Percentiles rank a stretch among this genome's conserved stretches.
Conservation (phyloP, 345 rosid species). For the Erucastrum elatum region DNA sequence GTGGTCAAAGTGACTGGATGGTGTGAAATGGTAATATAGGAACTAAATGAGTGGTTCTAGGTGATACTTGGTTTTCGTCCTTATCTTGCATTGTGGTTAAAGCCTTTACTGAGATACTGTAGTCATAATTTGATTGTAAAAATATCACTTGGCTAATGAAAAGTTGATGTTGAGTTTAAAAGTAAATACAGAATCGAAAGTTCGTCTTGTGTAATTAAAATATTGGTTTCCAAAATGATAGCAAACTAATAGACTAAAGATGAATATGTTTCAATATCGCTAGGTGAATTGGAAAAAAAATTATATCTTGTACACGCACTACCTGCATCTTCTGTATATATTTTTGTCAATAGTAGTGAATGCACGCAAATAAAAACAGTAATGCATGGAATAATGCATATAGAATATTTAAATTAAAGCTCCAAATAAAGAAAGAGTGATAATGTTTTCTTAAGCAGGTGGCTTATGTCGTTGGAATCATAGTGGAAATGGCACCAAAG, state of each 20-base stretch:
- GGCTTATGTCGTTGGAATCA: not conserved
- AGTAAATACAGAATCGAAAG: too few relatives aligned
- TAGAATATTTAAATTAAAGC: not conserved
- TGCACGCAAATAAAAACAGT: not conserved
- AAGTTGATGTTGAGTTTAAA: too few relatives aligned
- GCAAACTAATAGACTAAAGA: not conserved
- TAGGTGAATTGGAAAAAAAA: not conserved
- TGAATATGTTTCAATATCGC: not conserved
- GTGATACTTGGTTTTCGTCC: too few relatives aligned
- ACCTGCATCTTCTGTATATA: not conserved
- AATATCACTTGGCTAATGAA: too few relatives aligned
- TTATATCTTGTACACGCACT: not conserved
- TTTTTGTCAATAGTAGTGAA: not conserved
- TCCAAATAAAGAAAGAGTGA: conserved; percentile 16
- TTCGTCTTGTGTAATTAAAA: too few relatives aligned
- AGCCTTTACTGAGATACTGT: too few relatives aligned
- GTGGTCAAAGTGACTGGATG: too few relatives aligned
- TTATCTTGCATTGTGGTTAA: too few relatives aligned
- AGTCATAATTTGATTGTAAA: too few relatives aligned
- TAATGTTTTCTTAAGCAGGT: conserved; percentile 8
- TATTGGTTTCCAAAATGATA: too few relatives aligned
- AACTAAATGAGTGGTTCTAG: too few relatives aligned
- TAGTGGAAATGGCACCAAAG: conserved; percentile 31
- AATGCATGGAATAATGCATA: conserved; percentile 2
- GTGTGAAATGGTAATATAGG: too few relatives aligned